A percentile compares a stretch with the other conserved stretches of the same genome.
Conservation (phyloP, 2,329 filamentous ascomycete genomes). For the Aspergillus fischeri region DNA sequence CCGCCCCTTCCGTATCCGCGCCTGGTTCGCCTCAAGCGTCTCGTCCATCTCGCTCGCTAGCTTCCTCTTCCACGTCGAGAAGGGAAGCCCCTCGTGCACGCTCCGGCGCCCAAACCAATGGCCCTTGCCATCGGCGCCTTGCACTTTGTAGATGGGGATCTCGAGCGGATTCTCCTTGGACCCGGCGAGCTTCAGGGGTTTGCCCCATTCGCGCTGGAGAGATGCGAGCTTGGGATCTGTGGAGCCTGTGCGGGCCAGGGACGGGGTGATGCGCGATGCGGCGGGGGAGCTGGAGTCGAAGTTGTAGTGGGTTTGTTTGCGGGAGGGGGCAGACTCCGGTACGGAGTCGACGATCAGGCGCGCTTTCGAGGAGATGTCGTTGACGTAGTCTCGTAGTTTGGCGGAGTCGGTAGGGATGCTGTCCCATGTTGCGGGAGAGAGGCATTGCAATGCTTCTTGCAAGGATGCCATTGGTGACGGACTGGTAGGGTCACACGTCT, state of each 20-base stretch:
- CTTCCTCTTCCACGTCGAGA: constrained; percentile 71
- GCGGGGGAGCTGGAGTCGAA: constrained; percentile 38
- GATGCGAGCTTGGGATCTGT: constrained; percentile 52
- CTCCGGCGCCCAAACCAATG: constrained; percentile 87
- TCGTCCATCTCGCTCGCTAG: constrained; percentile 76
- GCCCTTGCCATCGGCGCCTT: constrained; percentile 73
- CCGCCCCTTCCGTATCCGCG: constrained; percentile 61
- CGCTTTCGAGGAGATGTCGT: constrained; percentile 60
- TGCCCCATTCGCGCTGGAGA: constrained; percentile 79
- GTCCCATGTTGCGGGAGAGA: constrained; percentile 55
- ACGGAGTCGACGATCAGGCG: constrained; percentile 74
- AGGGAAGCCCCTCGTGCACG: constrained; percentile 72
- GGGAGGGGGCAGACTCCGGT: constrained; percentile 46
- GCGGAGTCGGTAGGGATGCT: constrained; percentile 43
- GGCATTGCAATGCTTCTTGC: constrained; percentile 56
- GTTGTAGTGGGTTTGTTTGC: background rate
- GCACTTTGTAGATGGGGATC: constrained; percentile 75
- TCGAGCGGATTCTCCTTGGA: constrained; percentile 69
- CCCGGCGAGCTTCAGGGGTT: constrained; percentile 61
- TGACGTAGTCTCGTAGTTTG: constrained; percentile 52
- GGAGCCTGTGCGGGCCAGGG: constrained; percentile 47
- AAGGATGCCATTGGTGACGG: constrained; percentile 49
- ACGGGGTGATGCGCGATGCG: constrained; percentile 51
- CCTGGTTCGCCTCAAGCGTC: constrained; percentile 66
- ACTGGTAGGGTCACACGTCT: background rate